Conservation (phyloP, 345 rosid genomes). For the Euphorbia pulcherrima region DNA sequence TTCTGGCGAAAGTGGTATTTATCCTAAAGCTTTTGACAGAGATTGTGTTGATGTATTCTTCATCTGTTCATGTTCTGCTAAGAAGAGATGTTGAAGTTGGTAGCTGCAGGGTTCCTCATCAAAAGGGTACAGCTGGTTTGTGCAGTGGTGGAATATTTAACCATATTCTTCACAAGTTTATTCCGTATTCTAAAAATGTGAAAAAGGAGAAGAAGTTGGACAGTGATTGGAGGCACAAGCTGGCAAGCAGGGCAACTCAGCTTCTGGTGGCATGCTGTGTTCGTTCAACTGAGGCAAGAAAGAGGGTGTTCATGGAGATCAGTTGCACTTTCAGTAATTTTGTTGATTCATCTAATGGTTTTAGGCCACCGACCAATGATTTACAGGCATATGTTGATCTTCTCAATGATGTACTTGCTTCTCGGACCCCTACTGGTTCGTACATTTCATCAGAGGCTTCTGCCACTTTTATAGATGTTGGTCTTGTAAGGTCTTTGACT, state of each 20-base stretch:
- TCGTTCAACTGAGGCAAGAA: constrained; percentile 87
- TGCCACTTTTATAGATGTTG: constrained; percentile 81
- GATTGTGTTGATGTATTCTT: constrained; percentile 75
- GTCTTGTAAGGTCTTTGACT: constrained; percentile 72
- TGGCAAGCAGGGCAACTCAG: constrained; percentile 72
- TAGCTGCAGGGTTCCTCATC: constrained; percentile 52
- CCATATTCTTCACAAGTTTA: constrained; percentile 70
- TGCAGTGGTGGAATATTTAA: constrained; percentile 63
- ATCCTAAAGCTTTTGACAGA: constrained; percentile 86
- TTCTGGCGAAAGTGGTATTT: constrained; percentile 80
- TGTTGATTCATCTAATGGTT: constrained; percentile 52
- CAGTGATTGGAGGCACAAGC: constrained; percentile 88
- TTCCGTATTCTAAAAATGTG: constrained; percentile 53
- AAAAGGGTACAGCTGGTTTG: constrained; percentile 39
- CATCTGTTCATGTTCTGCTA: constrained; percentile 75
- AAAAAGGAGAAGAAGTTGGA: constrained; percentile 70
- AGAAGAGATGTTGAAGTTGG: constrained; percentile 72
- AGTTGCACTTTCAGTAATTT: constrained; percentile 61
- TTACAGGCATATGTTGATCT: constrained; percentile 69
- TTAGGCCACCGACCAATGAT: constrained; percentile 55
- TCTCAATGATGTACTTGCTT: constrained; percentile 79
- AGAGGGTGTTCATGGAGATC: constrained; percentile 70
- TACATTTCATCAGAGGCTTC: constrained; percentile 81
- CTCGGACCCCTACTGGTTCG: constrained; percentile 79
- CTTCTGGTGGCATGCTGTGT: constrained; percentile 86